Conservation (phyloP, 108 stramenopile genomes). For the Licmophora abbreviata region DNA sequence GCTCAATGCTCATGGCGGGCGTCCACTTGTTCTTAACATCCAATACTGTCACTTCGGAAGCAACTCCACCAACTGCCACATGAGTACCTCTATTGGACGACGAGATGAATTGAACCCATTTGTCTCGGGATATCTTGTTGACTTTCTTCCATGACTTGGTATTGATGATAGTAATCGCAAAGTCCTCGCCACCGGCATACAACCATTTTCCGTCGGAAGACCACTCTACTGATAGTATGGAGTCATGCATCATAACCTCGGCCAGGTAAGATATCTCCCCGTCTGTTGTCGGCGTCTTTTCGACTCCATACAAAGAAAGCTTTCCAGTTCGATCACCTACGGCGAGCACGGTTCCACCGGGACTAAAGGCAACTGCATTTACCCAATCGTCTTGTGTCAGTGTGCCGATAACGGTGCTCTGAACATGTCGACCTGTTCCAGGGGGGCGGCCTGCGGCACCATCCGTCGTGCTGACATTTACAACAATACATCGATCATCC, state of each 20-base stretch:
- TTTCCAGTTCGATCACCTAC: constrained; percentile 47
- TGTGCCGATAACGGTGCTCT: constrained; percentile 35
- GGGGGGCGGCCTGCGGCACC: background rate
- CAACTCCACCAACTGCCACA: constrained; percentile 57
- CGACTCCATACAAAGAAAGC: constrained; percentile 27
- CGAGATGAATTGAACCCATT: constrained; percentile 62
- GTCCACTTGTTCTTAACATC: constrained; percentile 49
- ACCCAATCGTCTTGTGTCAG: constrained; percentile 56
- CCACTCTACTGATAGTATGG: constrained; percentile 55
- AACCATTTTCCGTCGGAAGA: constrained; percentile 50
- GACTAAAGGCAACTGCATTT: constrained; percentile 49
- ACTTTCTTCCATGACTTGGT: constrained; percentile 39
- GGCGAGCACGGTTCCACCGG: constrained; percentile 41
- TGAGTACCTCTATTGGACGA: constrained; percentile 42
- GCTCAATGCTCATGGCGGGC: constrained; percentile 35
- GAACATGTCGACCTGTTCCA: constrained; percentile 6
- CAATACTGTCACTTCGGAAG: constrained; percentile 48
- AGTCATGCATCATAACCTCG: constrained; percentile 47
- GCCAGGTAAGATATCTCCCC: constrained; percentile 26
- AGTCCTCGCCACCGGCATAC: constrained; percentile 66
- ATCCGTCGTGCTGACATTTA: constrained; percentile 20
- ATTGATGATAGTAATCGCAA: constrained; percentile 46
- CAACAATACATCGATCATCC: constrained; percentile 40
- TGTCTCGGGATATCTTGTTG: constrained; percentile 42
- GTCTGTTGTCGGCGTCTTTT: background rate